A percentile compares a stretch with the other conserved stretches of the same genome.
Evolutionary conservation across 2,329 filamentous ascomycete species (phyloP).

Genomic region (Fusarium avenaceum): DNA sequence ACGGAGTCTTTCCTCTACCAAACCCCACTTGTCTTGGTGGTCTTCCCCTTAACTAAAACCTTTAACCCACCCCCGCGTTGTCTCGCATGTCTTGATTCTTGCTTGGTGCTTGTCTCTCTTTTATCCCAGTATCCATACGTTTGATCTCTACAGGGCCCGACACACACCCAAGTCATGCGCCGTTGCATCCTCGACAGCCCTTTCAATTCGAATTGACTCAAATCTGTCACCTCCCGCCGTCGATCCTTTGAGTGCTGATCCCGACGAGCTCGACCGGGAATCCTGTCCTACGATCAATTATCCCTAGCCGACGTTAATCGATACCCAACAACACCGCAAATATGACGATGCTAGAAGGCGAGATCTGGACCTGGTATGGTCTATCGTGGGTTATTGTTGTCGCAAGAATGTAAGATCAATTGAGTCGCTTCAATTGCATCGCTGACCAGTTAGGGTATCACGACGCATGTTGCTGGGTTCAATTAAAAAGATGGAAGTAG

Average conservation of each 20-base stretch:
- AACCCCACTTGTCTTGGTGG: conserved; percentile 18
- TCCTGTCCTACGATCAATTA: background rate
- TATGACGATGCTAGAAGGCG: conserved; percentile 53
- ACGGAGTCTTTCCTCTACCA: background rate
- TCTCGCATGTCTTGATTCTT: conserved; percentile 5
- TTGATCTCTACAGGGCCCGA: background rate
- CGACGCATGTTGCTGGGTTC: conserved; percentile 59
- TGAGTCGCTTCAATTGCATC: background rate
- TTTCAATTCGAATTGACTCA: conserved; percentile 22
- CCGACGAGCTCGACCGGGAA: conserved; percentile 1
- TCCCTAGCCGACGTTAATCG: too few relatives aligned
- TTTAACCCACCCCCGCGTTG: conserved; percentile 40
- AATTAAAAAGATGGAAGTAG: conserved; percentile 63
- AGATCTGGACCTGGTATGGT: conserved; percentile 62
- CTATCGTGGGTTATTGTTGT: conserved; percentile 57
- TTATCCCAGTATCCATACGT: background rate
- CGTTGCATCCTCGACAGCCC: conserved; percentile 31
- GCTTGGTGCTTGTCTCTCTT: conserved; percentile 2
- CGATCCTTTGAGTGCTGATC: conserved; percentile 20
- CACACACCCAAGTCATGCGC: conserved; percentile 26
- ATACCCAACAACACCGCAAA: conserved; percentile 1
- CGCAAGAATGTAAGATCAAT: conserved; percentile 56
- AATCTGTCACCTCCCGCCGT: background rate
- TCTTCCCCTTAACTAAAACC: conserved; percentile 9
- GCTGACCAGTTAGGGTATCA: conserved; percentile 50